Evolutionary conservation across 1,284 basidiomycete species (phyloP).

Genomic region (Moesziomyces parantarcticus): DNA sequence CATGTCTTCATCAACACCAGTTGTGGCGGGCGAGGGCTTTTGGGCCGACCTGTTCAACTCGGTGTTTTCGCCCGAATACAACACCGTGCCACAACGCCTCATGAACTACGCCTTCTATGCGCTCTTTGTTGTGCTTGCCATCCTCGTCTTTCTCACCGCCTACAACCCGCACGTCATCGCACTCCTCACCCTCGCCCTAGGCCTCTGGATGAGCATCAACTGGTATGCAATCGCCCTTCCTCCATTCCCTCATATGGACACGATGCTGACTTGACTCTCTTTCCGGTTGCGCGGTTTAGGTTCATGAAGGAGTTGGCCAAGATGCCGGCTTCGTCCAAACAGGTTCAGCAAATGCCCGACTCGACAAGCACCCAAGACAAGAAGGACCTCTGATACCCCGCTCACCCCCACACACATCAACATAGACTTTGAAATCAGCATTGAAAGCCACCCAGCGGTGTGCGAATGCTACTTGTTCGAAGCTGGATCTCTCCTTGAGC

Average conservation of each 20-base stretch:
- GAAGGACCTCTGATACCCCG: conserved; percentile 17
- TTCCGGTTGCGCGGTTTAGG: conserved; percentile 12
- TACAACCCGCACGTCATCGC: conserved; percentile 68
- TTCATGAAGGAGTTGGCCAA: conserved; percentile 55
- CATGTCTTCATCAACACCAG: conserved; percentile 9
- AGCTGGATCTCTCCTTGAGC: conserved; percentile 4
- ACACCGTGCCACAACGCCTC: conserved; percentile 53
- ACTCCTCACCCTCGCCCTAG: conserved; percentile 63
- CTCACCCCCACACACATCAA: too few species aligned
- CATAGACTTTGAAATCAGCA: too few species aligned
- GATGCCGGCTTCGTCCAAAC: conserved; percentile 38
- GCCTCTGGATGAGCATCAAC: conserved; percentile 66
- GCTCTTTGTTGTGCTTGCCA: conserved; percentile 65
- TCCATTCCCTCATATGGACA: not conserved
- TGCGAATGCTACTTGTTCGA: not conserved
- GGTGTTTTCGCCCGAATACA: conserved; percentile 62
- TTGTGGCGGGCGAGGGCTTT: not conserved
- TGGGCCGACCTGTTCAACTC: conserved; percentile 53
- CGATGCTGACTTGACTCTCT: not conserved
- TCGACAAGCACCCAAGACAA: conserved; percentile 5
- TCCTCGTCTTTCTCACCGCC: conserved; percentile 61
- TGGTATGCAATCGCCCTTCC: conserved; percentile 59
- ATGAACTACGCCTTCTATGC: conserved; percentile 69
- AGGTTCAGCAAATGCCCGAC: conserved; percentile 53
- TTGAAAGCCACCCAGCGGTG: too few species aligned